Evolutionary conservation across 306 rosid species (phyloP).

Genomic region (Cucumis cinereus): DNA sequence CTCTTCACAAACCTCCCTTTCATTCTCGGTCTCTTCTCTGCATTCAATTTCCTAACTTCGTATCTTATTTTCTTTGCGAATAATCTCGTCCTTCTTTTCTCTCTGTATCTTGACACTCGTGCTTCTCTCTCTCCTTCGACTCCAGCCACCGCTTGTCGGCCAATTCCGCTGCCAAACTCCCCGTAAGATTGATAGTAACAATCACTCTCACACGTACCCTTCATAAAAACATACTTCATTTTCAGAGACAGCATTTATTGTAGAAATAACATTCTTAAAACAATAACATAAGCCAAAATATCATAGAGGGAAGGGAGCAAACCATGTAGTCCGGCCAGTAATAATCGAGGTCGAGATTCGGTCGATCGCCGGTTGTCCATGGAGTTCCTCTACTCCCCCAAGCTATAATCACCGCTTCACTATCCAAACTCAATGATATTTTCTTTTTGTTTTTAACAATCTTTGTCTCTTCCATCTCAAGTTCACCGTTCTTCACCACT

Average conservation of each 20-base stretch:
- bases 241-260: background rate
- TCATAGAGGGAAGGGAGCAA: background rate
- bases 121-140: constrained; percentile 74
- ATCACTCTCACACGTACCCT: background rate
- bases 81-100: constrained; percentile 71
- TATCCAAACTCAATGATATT: constrained; percentile 49
- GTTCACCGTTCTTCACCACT: background rate
- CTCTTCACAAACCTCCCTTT: constrained; percentile 92
- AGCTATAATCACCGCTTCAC: constrained; percentile 59
- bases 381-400: constrained; percentile 71
- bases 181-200: background rate
- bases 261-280: background rate
- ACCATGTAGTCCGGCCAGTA: constrained; percentile 55
- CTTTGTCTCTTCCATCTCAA: constrained; percentile 6
- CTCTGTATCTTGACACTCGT: constrained; percentile 79
- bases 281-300: background rate
- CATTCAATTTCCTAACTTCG: constrained; percentile 88
- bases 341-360: constrained; percentile 38
- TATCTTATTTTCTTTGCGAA: constrained; percentile 91
- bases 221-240: background rate
- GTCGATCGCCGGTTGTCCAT: constrained; percentile 55
- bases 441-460: constrained; percentile 22
- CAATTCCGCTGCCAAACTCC: constrained; percentile 11
- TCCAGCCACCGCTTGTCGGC: constrained; percentile 25
- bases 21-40: constrained; percentile 97